Evolutionary conservation across 306 rosid species (phyloP), one percentile per base, ranked within the genome.

Genomic region (Cucumis melo): DNA sequence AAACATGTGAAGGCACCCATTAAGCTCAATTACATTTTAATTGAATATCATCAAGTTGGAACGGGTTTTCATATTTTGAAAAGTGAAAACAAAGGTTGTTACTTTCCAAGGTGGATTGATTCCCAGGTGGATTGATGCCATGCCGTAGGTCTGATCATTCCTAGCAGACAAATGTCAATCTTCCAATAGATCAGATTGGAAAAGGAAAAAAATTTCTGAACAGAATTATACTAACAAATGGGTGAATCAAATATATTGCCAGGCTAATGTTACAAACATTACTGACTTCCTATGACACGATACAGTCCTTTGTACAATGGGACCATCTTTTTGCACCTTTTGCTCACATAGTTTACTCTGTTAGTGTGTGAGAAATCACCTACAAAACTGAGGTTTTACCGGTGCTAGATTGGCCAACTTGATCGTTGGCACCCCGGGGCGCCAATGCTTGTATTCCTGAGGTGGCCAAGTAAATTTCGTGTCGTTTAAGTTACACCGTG

Each of bases 301-400:
- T 53, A 73, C 77, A 73, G 62, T 61, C 61, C 62, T 73, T 53
- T 73, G 77, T 73, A 73, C 77, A 73, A 24, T 53, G 77, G 34
- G 74, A 10, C 77, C 77, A 51, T 53, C 6, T 53, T 73, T 73
- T 50, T 8, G 61, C 41, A 73, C 62, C 77, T 29, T 73, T 34
- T 10, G 44, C 24, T 10, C 48, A 32, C 48, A 73, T 73, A 51
- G 46, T 51, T 72, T 50, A 27, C 77, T 51, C 77, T 51, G 76
- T 73, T 17, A 51, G 29, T 27, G 29, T 50, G 32, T 51, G 77
- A 29, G 77, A 73, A 34, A 0, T 68, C 62, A 32, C 77, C 76
- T 29, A 71, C 76, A 50, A 48, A 71, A 8, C 76, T 24, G 76
- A 72, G 76, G 61, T 51, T 42, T 42, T 72, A 50, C 24, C 62